Conservation (phyloP, 1,284 basidiomycete genomes). For the Rhodotorula sp. region DNA sequence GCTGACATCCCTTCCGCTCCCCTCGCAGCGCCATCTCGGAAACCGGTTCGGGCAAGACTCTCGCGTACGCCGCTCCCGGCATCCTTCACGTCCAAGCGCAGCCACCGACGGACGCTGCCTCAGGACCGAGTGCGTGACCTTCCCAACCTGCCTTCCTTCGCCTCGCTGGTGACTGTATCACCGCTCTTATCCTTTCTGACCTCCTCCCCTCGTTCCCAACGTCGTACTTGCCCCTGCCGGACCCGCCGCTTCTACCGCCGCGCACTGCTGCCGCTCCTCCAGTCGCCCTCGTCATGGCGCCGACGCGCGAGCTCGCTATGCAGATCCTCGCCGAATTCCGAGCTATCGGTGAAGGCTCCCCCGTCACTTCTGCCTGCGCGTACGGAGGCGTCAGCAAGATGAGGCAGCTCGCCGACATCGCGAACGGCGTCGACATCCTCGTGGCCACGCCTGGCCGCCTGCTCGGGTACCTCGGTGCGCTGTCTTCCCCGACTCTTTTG, state of each 20-base stretch:
- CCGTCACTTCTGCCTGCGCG: neutral
- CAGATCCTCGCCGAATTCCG: neutral
- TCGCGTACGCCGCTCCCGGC: slow-evolving; percentile 93
- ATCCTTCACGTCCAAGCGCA: slow-evolving; percentile 70
- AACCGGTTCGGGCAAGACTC: slow-evolving; percentile 95
- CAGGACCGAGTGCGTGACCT: slow-evolving; percentile 12
- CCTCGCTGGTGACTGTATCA: too few species aligned
- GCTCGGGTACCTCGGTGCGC: slow-evolving; percentile 63
- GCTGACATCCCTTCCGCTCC: neutral
- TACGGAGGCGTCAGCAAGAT: slow-evolving; percentile 71
- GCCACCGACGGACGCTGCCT: neutral
- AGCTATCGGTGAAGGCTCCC: neutral
- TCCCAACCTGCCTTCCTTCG: neutral
- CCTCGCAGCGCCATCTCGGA: slow-evolving; percentile 55
- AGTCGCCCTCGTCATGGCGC: slow-evolving; percentile 5
- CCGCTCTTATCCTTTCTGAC: neutral
- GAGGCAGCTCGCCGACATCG: slow-evolving; percentile 68
- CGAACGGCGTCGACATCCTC: slow-evolving; percentile 73
- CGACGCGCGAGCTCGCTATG: slow-evolving; percentile 54
- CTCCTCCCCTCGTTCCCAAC: too few species aligned
- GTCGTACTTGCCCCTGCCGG: neutral
- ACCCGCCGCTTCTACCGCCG: slow-evolving; percentile 78
- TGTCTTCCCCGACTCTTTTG: neutral
- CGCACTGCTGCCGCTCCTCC: slow-evolving; percentile 62
- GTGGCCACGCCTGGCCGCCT: slow-evolving; percentile 90